Evolutionary conservation across 768 basidiomycete genomes (phyloP).

Genomic region (Hygrocybe coccinea): DNA sequence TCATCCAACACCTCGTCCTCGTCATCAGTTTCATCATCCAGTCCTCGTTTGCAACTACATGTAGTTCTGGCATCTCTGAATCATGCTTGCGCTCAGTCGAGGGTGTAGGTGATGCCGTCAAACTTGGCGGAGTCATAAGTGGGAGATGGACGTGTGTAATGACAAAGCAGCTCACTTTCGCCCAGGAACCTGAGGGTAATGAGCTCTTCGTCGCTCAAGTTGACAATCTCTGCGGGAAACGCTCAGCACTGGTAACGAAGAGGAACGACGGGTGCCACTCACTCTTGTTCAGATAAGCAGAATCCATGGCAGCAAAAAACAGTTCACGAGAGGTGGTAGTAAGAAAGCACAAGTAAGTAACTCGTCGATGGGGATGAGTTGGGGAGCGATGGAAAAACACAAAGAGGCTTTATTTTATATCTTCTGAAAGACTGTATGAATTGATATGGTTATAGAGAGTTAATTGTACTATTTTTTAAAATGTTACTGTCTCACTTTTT

Average conservation of each 20-base stretch:
- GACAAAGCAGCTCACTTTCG: constrained; percentile 23
- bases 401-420: too few relatives aligned
- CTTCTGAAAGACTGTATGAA: too few relatives aligned
- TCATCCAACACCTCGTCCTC: constrained; percentile 6
- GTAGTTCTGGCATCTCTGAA: background rate
- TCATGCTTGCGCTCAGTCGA: constrained; percentile 30
- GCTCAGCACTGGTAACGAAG: constrained; percentile 23
- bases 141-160: constrained; percentile 20
- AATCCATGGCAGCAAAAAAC: constrained; percentile 14
- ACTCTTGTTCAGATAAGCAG: constrained; percentile 25
- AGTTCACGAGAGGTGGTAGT: constrained; percentile 5
- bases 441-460: too few relatives aligned
- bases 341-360: constrained; percentile 2
- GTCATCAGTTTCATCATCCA: background rate
- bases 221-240: constrained; percentile 25
- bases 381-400: background rate
- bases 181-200: constrained; percentile 15
- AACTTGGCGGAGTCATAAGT: constrained; percentile 41
- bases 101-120: constrained; percentile 37
- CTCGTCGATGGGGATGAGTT: constrained; percentile 2
- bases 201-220: constrained; percentile 21
- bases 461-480: too few relatives aligned
- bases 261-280: constrained; percentile 23
- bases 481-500: too few relatives aligned
- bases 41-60: background rate